These are phyloP conservation scores for Sphenostylis stenocarpa DNA, from an alignment of 306 rosid genomes.

Conservation along the genomic window DNA sequence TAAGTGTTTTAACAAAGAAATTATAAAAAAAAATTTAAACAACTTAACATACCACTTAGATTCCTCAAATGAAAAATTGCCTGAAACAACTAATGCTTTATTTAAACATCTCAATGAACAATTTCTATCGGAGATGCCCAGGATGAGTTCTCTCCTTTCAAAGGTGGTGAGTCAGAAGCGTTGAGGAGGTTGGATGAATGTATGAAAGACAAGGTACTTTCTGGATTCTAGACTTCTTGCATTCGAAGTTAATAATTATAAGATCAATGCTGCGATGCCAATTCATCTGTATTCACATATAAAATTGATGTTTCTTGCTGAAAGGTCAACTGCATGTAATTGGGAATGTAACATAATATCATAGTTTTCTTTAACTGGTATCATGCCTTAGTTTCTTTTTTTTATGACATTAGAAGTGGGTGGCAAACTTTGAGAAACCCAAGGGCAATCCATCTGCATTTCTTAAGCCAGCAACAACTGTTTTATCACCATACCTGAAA, in stretches of 20 bases:
- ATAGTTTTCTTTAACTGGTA: neutral
- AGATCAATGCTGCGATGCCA: neutral
- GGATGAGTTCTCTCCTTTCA: constrained; percentile 73
- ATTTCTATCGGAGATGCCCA: too few relatives aligned
- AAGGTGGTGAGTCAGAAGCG: constrained; percentile 96
- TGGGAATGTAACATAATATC: constrained; percentile 10
- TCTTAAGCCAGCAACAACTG: constrained; percentile 80
- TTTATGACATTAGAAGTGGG: constrained; percentile 61
- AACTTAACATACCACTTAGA: too few relatives aligned
- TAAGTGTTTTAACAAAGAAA: too few relatives aligned
- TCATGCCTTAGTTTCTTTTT: constrained; percentile 5
- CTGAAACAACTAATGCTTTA: too few relatives aligned
- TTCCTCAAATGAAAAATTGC: too few relatives aligned
- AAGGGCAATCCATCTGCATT: constrained; percentile 93
- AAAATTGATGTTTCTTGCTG: constrained; percentile 22
- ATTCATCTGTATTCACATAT: neutral
- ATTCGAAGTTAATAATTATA: neutral
- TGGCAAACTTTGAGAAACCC: constrained; percentile 90
- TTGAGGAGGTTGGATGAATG: constrained; percentile 70
- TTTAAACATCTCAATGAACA: too few relatives aligned
- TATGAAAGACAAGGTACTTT: constrained; percentile 62
- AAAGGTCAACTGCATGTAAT: constrained; percentile 20
- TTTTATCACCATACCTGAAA: constrained; percentile 88
- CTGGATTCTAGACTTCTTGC: neutral
- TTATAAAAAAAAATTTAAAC: too few relatives aligned